These are phyloP conservation scores for Passiflora organensis DNA, from an alignment of 345 rosid genomes.

Conservation along the genomic window DNA sequence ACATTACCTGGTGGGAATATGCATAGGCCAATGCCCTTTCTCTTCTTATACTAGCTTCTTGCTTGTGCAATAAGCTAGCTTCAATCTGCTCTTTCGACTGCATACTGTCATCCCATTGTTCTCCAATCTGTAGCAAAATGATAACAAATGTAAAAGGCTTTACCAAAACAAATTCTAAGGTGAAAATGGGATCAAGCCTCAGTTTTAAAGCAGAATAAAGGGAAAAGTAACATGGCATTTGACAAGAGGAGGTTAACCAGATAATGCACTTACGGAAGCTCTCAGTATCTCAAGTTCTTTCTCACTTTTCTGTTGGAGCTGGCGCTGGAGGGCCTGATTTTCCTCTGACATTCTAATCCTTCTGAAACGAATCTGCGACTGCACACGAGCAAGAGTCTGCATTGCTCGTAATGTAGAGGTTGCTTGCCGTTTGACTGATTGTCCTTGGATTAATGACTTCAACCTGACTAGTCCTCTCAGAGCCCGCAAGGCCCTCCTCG, in stretches of 20 bases:
- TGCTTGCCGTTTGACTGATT: constrained; percentile 82
- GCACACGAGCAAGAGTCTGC: constrained; percentile 90
- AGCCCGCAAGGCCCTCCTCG: constrained; percentile 80
- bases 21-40: constrained; percentile 91
- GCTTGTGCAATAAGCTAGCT: constrained; percentile 62
- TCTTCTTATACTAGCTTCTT: constrained; percentile 84
- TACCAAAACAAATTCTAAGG: background rate
- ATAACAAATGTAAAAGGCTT: no score
- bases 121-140: constrained; percentile 52
- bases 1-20: constrained; percentile 81
- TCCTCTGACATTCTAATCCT: constrained; percentile 87
- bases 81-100: constrained; percentile 88
- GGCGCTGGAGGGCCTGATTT: constrained; percentile 82
- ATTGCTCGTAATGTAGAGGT: constrained; percentile 62
- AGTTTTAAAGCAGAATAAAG: background rate
- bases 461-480: constrained; percentile 85
- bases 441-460: constrained; percentile 75
- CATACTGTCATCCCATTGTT: constrained; percentile 77
- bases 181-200: background rate
- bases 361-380: constrained; percentile 73
- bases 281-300: constrained; percentile 51
- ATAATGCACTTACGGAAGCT: constrained; percentile 26
- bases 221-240: no score
- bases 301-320: constrained; percentile 60
- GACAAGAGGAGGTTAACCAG: no score